A percentile compares a stretch with the other conserved stretches of the same genome.
Evolutionary conservation across 345 rosid species (phyloP).

Genomic region (Excoecaria cochinchinensis): DNA sequence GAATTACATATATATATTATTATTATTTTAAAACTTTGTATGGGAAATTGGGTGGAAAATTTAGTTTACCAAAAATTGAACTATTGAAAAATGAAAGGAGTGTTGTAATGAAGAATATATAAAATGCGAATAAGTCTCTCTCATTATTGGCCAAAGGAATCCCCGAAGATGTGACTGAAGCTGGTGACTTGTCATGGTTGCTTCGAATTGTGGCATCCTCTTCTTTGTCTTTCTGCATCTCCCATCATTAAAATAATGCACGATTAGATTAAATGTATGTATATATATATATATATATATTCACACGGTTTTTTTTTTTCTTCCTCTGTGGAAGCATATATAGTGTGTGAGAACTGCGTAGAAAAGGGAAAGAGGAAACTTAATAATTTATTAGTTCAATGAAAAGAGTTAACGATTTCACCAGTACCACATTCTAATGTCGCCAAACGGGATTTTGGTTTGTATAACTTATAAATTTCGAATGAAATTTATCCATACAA

Average conservation of each 20-base stretch:
- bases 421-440: background rate
- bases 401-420: background rate
- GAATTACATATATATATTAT: too few species aligned
- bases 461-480: too few species aligned
- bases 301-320: too few species aligned
- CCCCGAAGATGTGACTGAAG: slow-evolving; percentile 43
- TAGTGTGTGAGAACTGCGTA: too few species aligned
- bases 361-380: too few species aligned
- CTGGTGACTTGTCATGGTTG: slow-evolving; percentile 64
- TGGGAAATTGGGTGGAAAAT: too few species aligned
- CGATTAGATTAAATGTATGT: too few species aligned
- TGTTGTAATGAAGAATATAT: background rate
- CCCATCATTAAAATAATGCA: background rate
- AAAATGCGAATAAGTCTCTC: background rate
- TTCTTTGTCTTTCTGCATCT: slow-evolving; percentile 23
- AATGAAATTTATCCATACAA: too few species aligned
- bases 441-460: background rate
- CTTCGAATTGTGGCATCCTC: slow-evolving; percentile 45
- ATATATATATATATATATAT: too few species aligned
- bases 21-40: too few species aligned
- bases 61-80: background rate
- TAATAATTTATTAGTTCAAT: too few species aligned
- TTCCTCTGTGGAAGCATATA: too few species aligned
- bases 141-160: slow-evolving; percentile 17
- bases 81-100: background rate